Evolutionary conservation across 2,329 filamentous ascomycete species (phyloP), one percentile per base, ranked within the genome.

Genomic region (Claviceps sp.): DNA sequence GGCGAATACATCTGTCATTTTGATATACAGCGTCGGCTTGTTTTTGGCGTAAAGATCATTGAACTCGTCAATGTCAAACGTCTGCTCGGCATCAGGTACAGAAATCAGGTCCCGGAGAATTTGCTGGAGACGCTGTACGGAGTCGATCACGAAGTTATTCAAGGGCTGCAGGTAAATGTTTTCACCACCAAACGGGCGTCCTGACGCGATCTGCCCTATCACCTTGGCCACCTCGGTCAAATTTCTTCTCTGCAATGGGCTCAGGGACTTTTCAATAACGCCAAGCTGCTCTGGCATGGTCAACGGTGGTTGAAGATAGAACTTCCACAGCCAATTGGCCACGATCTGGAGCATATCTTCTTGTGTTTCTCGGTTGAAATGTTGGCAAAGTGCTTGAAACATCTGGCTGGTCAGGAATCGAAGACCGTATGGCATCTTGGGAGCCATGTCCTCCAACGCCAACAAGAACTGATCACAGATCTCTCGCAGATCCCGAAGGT

Each of bases 11-110:
- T 98, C 93, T 16, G 86, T 80, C 80, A 98, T 91, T 71, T 98
- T 98, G 73, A 98, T 95, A 72, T 97, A 98, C n/a, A 98, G 76
- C 0, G 91, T 97, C 6, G 93, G 93, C 68, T 95, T 95, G 57
- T 89, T 93, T 66, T 94, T 90, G 52, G 91, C 87, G 64, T 97
- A 97, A 6, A 98, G 77, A 63, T 98, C 93, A 64, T 96, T 97
- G 78, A 93, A 98, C 66, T 97, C 93, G 64, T 98, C 93, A 64
- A 98, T 96, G 66, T 97, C 90, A 63, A 97, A 98, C 23, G 93
- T 93, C 50, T 81, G 78, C 67, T 98, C 93, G 0, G 88, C 87
- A 60, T 93, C 85, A 14, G 86, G 82, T 13, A 97, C 86, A 13
- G 85, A 80, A 58, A 98, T 88, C 54, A 97, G 69, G 37, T 85